Conservation (phyloP, 2,329 filamentous ascomycete genomes). For the Xylariaceae sp. region DNA sequence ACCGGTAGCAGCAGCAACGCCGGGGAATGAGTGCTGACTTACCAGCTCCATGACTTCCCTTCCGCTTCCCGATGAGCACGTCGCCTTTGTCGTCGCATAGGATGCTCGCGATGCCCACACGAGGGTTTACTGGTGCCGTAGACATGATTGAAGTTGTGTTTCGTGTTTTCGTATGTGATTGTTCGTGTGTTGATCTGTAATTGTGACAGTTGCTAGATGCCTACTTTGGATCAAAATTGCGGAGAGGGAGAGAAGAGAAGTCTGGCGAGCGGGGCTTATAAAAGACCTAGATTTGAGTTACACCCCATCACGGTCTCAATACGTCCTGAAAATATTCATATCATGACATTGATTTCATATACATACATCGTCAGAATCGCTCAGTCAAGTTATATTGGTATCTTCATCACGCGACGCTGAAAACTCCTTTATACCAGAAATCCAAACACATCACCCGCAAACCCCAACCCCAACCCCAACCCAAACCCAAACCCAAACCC, state of each 20-base stretch:
- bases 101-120: constrained; percentile 46
- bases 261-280: too few species aligned
- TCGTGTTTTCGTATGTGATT: not conserved
- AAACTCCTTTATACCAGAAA: not conserved
- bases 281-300: too few species aligned
- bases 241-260: too few species aligned
- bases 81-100: constrained; percentile 39
- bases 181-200: not conserved
- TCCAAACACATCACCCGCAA: not conserved
- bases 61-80: constrained; percentile 44
- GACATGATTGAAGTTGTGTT: constrained; percentile 20
- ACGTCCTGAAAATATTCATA: too few species aligned
- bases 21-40: constrained; percentile 13
- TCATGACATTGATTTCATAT: too few species aligned
- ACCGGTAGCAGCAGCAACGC: not conserved
- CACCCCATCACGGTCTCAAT: too few species aligned
- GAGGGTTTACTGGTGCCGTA: constrained; percentile 28
- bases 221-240: too few species aligned
- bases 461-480: not conserved
- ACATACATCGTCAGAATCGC: too few species aligned
- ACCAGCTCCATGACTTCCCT: constrained; percentile 46
- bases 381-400: not conserved
- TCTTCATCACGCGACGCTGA: not conserved
- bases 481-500: not conserved
- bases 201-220: not conserved